These are phyloP conservation scores for Candida germanica DNA, from an alignment of 805 yeast genomes.

Conservation along the genomic window DNA sequence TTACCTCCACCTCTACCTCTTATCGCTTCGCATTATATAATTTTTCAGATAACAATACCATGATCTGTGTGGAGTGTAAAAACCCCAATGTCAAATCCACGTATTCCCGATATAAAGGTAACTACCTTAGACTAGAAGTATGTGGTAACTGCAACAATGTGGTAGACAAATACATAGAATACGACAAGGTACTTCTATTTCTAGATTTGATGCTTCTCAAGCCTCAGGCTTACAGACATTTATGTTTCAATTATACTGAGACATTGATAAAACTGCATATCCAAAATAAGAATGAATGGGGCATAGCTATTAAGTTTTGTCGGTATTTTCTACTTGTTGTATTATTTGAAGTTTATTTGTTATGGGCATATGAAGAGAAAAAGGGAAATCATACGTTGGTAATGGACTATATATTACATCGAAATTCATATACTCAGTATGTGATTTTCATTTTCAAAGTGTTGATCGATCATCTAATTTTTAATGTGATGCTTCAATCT, in stretches of 20 bases:
- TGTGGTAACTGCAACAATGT: conserved; percentile 69
- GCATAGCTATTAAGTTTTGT: not conserved
- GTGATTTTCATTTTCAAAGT: conserved; percentile 53
- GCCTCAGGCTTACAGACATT: conserved; percentile 84
- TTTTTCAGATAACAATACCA: too few relatives aligned
- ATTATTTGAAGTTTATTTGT: conserved; percentile 83
- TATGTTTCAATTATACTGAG: conserved; percentile 68
- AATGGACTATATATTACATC: conserved; percentile 23
- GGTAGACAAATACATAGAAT: conserved; percentile 90
- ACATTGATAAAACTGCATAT: not conserved
- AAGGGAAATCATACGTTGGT: conserved; percentile 30
- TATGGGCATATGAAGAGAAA: conserved; percentile 89
- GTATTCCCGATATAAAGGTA: conserved; percentile 69
- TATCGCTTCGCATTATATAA: too few relatives aligned
- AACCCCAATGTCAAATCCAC: conserved; percentile 55
- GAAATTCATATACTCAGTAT: conserved; percentile 50
- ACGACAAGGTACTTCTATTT: conserved; percentile 77
- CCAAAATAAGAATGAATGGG: too few relatives aligned
- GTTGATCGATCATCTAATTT: conserved; percentile 41
- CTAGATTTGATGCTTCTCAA: conserved; percentile 80
- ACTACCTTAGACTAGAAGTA: conserved; percentile 74
- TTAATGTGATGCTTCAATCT: conserved; percentile 35
- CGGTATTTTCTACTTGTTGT: conserved; percentile 46
- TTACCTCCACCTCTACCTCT: too few relatives aligned
- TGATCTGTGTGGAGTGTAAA: conserved; percentile 93